phyloP scores from a whole-genome alignment of 192 early-diverging fungal genomes.

The Gonapodya prolifera region DNA sequence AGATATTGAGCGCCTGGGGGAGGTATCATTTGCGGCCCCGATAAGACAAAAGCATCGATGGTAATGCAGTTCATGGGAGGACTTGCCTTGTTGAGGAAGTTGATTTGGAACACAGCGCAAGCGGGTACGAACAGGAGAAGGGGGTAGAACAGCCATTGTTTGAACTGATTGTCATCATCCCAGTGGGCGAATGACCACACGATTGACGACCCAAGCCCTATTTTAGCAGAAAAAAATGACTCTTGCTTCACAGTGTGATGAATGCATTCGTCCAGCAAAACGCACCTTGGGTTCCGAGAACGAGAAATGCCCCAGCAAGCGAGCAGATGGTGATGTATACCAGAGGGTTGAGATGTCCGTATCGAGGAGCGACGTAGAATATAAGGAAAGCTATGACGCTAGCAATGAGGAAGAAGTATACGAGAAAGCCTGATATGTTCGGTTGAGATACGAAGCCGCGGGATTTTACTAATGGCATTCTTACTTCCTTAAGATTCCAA shows the following conservation, averaged over 20 bases:
- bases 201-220: slow-evolving; percentile 52
- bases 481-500: too few species aligned
- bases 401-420: slow-evolving; percentile 32
- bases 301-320: slow-evolving; percentile 50
- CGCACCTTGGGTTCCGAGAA: slow-evolving; percentile 44
- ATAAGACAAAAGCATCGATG: too few species aligned
- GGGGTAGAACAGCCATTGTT: slow-evolving; percentile 53
- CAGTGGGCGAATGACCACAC: slow-evolving; percentile 34
- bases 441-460: too few species aligned
- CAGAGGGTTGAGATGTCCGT: slow-evolving; percentile 41
- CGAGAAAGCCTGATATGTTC: slow-evolving; percentile 33
- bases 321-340: slow-evolving; percentile 42
- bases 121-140: slow-evolving; percentile 39
- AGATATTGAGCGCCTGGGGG: slow-evolving; percentile 55
- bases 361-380: slow-evolving; percentile 40
- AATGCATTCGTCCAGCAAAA: background rate
- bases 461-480: too few species aligned
- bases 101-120: slow-evolving; percentile 42
- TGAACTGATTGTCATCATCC: slow-evolving; percentile 41
- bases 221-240: too few species aligned
- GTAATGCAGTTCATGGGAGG: too few species aligned
- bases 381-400: slow-evolving; percentile 24
- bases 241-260: slow-evolving; percentile 5
- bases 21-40: too few species aligned
- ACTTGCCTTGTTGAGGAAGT: slow-evolving; percentile 46